These are phyloP conservation scores for Tuber calosporum DNA, from an alignment of 495 filamentous ascomycete species.

Conservation along the genomic window DNA sequence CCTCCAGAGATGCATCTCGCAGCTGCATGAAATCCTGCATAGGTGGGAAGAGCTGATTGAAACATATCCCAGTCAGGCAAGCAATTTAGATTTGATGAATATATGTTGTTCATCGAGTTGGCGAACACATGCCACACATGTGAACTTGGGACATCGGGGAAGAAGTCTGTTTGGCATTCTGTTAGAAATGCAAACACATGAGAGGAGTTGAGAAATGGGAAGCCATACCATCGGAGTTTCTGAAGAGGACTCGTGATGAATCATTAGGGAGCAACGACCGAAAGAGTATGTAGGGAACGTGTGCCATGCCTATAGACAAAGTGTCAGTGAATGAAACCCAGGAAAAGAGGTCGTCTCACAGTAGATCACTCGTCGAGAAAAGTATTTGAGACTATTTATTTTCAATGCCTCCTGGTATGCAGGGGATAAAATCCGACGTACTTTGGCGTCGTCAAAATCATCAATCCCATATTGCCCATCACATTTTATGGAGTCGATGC, in stretches of 20 bases:
- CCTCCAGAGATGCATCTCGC: constrained; percentile 84
- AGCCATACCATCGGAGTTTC: constrained; percentile 67
- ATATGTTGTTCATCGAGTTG: constrained; percentile 83
- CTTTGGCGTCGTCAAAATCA: constrained; percentile 50
- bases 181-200: background rate
- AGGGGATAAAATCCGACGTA: constrained; percentile 59
- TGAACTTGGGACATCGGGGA: constrained; percentile 64
- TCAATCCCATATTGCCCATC: constrained; percentile 86
- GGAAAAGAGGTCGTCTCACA: constrained; percentile 45
- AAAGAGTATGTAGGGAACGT: constrained; percentile 36
- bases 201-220: background rate
- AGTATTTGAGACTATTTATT: constrained; percentile 65
- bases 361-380: constrained; percentile 68
- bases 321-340: constrained; percentile 2
- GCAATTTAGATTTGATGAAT: constrained; percentile 66
- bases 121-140: constrained; percentile 93
- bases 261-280: constrained; percentile 30
- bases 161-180: constrained; percentile 55
- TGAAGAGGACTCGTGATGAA: constrained; percentile 49
- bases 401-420: constrained; percentile 84
- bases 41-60: constrained; percentile 68
- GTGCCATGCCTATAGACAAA: constrained; percentile 28
- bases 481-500: constrained; percentile 79
- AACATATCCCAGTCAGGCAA: constrained; percentile 97
- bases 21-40: constrained; percentile 76